Percentiles rank a stretch among this genome's conserved stretches.
These are phyloP conservation scores for Sequoia sempervirens DNA, from an alignment of 75 land plant species.

Conservation along the genomic window DNA sequence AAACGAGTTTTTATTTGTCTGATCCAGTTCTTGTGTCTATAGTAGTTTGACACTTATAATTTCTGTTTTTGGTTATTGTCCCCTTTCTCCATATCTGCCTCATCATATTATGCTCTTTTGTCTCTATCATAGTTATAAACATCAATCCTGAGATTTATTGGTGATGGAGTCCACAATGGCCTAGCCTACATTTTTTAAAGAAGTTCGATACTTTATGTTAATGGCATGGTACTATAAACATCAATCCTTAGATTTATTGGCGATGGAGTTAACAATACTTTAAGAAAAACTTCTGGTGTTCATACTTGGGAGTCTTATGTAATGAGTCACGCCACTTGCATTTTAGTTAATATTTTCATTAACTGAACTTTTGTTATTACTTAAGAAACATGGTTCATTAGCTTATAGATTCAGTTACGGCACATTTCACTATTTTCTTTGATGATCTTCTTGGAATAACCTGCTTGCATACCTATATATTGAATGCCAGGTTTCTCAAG, in stretches of 20 bases:
- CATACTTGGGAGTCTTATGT: neutral
- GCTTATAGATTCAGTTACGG: neutral
- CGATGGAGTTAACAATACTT: no score
- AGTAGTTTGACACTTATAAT: neutral
- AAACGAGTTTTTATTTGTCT: neutral
- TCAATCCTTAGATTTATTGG: no score
- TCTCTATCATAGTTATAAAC: neutral
- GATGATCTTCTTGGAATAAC: neutral
- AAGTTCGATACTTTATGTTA: neutral
- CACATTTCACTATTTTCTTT: neutral
- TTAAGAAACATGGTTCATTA: neutral
- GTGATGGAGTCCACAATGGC: neutral
- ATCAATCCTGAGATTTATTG: neutral
- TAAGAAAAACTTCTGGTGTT: neutral
- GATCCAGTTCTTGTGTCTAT: neutral
- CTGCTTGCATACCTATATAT: neutral
- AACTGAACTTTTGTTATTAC: neutral
- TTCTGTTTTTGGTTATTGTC: neutral
- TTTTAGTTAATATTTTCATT: neutral
- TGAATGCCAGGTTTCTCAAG: conserved; percentile 7
- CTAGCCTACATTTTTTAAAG: neutral
- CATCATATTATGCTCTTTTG: neutral
- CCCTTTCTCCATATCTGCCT: neutral
- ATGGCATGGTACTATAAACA: neutral
- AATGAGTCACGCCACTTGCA: neutral